Evolutionary conservation across 129 eudicot genomes (phyloP).

Genomic region (Chrysanthemum makinoi): DNA sequence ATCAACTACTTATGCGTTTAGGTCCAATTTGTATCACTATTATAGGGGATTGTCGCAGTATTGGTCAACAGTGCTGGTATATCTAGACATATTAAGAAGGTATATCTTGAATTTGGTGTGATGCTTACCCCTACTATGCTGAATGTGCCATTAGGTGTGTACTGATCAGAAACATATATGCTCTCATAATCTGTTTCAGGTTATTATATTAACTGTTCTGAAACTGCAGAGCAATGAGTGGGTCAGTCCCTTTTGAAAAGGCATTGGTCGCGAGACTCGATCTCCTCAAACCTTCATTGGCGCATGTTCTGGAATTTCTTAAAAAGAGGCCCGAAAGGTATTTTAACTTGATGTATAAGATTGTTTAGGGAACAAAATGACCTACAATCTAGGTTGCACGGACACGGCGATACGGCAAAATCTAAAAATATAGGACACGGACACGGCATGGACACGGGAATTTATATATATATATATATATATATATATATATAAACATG

Average conservation of each 20-base stretch:
- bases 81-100: too few species aligned
- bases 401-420: too few species aligned
- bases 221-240: conserved; percentile 78
- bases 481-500: too few species aligned
- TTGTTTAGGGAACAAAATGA: not conserved
- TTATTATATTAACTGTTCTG: conserved; percentile 3
- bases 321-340: conserved; percentile 79
- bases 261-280: conserved; percentile 87
- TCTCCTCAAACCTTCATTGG: conserved; percentile 75
- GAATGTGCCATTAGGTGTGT: conserved; percentile 86
- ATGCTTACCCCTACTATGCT: conserved; percentile 22
- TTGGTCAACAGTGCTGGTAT: too few species aligned
- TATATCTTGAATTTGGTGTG: too few species aligned
- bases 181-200: not conserved
- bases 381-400: too few species aligned
- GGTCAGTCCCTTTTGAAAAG: conserved; percentile 90
- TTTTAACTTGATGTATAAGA: not conserved
- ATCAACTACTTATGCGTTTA: too few species aligned
- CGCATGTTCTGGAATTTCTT: conserved; percentile 65
- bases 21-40: too few species aligned
- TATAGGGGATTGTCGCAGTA: too few species aligned
- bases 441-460: too few species aligned
- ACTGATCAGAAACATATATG: not conserved
- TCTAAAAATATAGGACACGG: too few species aligned
- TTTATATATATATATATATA: too few species aligned